Conservation (phyloP, 768 basidiomycete species). For the Coprinopsis marcescibilis region DNA sequence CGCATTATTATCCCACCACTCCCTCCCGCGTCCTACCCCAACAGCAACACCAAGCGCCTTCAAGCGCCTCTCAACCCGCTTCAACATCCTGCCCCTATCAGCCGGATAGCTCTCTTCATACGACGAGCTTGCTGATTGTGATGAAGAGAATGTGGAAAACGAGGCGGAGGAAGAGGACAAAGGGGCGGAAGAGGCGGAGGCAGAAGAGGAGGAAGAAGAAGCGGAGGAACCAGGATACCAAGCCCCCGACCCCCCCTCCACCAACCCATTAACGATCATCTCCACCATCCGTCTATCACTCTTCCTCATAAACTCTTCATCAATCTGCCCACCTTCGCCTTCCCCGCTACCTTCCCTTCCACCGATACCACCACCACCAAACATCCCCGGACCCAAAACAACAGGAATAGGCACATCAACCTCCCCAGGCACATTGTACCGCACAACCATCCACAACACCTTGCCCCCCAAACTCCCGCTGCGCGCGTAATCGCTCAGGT, state of each 20-base stretch:
- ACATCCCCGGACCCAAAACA: not conserved
- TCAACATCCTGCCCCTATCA: too few species aligned
- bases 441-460: conserved; percentile 55
- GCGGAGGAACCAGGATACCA: too few species aligned
- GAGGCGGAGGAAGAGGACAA: too few species aligned
- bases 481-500: conserved; percentile 64
- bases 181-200: too few species aligned
- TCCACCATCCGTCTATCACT: conserved; percentile 1
- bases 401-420: conserved; percentile 4
- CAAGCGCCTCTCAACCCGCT: too few species aligned
- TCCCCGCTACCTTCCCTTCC: not conserved
- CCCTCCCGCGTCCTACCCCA: conserved; percentile 26
- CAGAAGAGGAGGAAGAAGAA: too few species aligned
- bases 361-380: not conserved
- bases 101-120: too few species aligned
- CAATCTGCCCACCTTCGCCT: not conserved
- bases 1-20: conserved; percentile 94
- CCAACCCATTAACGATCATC: not conserved
- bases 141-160: too few species aligned
- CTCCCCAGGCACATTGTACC: conserved; percentile 30
- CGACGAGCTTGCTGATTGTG: too few species aligned
- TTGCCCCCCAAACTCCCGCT: conserved; percentile 36
- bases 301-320: not conserved
- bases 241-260: not conserved
- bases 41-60: conserved; percentile 3